A percentile compares a stretch with the other conserved stretches of the same genome.
Conservation (phyloP, 1,284 basidiomycete species). For the Vanrija sp. region DNA sequence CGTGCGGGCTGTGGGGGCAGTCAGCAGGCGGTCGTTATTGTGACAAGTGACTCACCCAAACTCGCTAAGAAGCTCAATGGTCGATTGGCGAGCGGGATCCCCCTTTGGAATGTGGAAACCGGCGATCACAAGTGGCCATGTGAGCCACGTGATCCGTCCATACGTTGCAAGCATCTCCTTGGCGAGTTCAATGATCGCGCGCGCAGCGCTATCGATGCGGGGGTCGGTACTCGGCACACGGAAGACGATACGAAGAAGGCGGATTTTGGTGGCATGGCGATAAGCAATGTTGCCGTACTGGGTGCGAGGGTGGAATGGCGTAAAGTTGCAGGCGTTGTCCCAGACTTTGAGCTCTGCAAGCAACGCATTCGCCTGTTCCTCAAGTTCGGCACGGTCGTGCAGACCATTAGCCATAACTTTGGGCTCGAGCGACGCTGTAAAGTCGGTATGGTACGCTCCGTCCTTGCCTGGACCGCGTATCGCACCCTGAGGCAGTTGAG, state of each 20-base stretch:
- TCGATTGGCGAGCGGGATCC: conserved; percentile 31
- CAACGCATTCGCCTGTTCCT: conserved; percentile 30
- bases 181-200: conserved; percentile 41
- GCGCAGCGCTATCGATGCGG: conserved; percentile 29
- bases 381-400: conserved; percentile 20
- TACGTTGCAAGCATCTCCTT: conserved; percentile 40
- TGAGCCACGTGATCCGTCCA: conserved; percentile 41
- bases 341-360: conserved; percentile 40
- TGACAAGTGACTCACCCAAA: conserved; percentile 32
- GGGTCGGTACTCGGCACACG: conserved; percentile 30
- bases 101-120: conserved; percentile 38
- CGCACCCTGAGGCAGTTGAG: conserved; percentile 12
- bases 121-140: conserved; percentile 45
- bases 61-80: conserved; percentile 35
- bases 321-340: conserved; percentile 41
- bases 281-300: conserved; percentile 44
- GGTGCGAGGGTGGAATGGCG: conserved; percentile 37
- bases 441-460: not conserved
- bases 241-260: conserved; percentile 39
- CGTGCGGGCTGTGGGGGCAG: conserved; percentile 29
- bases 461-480: not conserved
- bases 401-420: not conserved
- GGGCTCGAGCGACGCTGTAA: not conserved
- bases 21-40: not conserved
- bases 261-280: conserved; percentile 39